Evolutionary conservation across 768 basidiomycete species (phyloP).

Genomic region (Leucogyrophana mollusca): DNA sequence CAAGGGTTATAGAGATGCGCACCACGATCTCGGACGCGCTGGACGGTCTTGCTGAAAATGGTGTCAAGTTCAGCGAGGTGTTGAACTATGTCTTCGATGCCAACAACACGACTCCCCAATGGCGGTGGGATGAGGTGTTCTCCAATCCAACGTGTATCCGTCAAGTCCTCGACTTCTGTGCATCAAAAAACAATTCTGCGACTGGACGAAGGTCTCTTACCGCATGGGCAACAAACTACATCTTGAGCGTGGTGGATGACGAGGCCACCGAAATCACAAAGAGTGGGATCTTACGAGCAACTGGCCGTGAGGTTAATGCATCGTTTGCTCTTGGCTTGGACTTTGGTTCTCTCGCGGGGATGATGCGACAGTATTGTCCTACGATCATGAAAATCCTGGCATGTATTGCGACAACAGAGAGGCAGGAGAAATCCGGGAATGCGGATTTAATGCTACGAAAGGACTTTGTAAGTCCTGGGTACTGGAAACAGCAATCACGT

Average conservation of each 20-base stretch:
- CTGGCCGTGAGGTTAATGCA: neutral
- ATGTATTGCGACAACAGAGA: conserved; percentile 18
- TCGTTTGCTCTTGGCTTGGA: neutral
- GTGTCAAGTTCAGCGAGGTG: no score
- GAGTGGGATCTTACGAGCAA: conserved; percentile 15
- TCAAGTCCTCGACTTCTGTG: conserved; percentile 27
- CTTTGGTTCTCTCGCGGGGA: neutral
- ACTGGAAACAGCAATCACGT: neutral
- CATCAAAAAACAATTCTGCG: conserved; percentile 14
- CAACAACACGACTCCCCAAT: conserved; percentile 7
- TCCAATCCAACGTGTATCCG: neutral
- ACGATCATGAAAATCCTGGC: conserved; percentile 9
- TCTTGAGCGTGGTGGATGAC: conserved; percentile 6
- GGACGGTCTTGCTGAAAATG: no score
- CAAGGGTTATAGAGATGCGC: no score
- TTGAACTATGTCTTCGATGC: conserved; percentile 22
- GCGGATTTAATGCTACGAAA: neutral
- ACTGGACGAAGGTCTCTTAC: conserved; percentile 12
- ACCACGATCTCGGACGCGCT: no score
- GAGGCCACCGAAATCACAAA: conserved; percentile 21
- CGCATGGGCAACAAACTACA: conserved; percentile 24
- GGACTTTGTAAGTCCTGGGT: conserved; percentile 22
- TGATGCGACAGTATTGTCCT: conserved; percentile 11
- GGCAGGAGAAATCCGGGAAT: conserved; percentile 1
- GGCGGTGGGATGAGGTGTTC: conserved; percentile 27